Base-by-base conservation (phyloP, 225 moss, liverwort and hornwort genomes). In the Straminergon stramineum region DNA sequence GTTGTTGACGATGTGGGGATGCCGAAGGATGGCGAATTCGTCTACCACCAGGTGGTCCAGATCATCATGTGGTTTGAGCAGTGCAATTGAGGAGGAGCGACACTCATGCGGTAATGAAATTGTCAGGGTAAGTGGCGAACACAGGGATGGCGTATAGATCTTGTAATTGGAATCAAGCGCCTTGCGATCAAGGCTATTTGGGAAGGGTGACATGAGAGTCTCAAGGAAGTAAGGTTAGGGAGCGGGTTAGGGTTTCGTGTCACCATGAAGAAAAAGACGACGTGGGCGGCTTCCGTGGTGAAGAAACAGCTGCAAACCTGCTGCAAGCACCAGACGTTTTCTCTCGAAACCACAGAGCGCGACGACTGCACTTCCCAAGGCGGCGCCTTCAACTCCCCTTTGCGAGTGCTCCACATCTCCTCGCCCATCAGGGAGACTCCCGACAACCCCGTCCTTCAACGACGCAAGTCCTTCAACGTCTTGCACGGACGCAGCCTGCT, bases 301-400 rank as follows among this genome's bases (percentile, higher is more conserved):
- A 94, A 94, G 94, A 94, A 94, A 86, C 94, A 94, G 87, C 89
- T 94, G 83, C 94, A 94, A 90, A 92, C 91, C 48, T 94, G 94
- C 85, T 92, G 94, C 88, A 92, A 91, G 84, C 92, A 94, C 43
- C 91, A 91, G 79, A 63, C 92, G 20, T 90, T 94, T 85, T 94
- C 94, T 17, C 62, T 91, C 4, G 94, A 94, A 51, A 92, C 94
- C 31, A 90, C 90, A 16, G 94, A 92, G 69, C 83, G 90, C 12
- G 94, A 91, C 32, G 92, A 94, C 86, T 89, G 89, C 85, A 74
- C 87, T 27, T 90, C 92, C 62, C 92, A 93, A 21, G 90, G 85
- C 16, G 82, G 64, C 48, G 52, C 64, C 21, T 92, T 89, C 56
- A 89, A 85, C 82, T 92, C 92, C 24, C 90, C 92, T 11, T 66